Evolutionary conservation across 768 basidiomycete species (phyloP).

Genomic region (Tricholoma furcatifolium): DNA sequence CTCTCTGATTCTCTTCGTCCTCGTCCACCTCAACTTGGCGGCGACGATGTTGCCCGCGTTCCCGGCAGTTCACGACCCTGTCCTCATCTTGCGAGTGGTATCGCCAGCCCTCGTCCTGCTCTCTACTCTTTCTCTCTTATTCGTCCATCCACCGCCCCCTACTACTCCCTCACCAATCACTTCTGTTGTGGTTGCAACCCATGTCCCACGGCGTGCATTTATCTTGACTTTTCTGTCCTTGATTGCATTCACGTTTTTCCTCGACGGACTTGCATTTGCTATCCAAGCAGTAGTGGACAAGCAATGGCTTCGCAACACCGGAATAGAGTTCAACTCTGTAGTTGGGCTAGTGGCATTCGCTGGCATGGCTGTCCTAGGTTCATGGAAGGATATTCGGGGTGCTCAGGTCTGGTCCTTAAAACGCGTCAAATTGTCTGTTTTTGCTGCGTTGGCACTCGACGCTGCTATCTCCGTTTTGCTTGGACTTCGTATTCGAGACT

Average conservation of each 20-base stretch:
- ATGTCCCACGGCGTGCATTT: slow-evolving; percentile 70
- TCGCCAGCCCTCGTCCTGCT: slow-evolving; percentile 69
- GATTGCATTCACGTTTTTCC: slow-evolving; percentile 67
- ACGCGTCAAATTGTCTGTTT: slow-evolving; percentile 54
- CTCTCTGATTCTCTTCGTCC: slow-evolving; percentile 11
- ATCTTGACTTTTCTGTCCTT: slow-evolving; percentile 75
- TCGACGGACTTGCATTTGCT: slow-evolving; percentile 76
- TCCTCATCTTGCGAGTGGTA: slow-evolving; percentile 59
- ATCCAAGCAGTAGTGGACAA: slow-evolving; percentile 62
- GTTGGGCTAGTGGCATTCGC: slow-evolving; percentile 69
- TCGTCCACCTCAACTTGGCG: slow-evolving; percentile 22
- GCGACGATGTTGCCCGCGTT: slow-evolving; percentile 27
- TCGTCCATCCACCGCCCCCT: slow-evolving; percentile 44
- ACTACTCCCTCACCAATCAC: slow-evolving; percentile 66
- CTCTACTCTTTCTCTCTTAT: slow-evolving; percentile 58
- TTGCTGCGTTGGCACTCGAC: slow-evolving; percentile 57
- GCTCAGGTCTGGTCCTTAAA: slow-evolving; percentile 65
- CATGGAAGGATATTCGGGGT: slow-evolving; percentile 77
- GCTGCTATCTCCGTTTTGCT: slow-evolving; percentile 57
- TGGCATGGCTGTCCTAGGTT: slow-evolving; percentile 71
- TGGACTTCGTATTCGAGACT: slow-evolving; percentile 37
- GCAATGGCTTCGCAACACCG: slow-evolving; percentile 61
- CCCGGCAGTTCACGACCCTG: slow-evolving; percentile 27
- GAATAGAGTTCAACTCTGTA: slow-evolving; percentile 65
- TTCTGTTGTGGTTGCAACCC: slow-evolving; percentile 70